Evolutionary conservation across 805 yeast genomes (phyloP).

Genomic region (Candida pseudofarinosa): DNA sequence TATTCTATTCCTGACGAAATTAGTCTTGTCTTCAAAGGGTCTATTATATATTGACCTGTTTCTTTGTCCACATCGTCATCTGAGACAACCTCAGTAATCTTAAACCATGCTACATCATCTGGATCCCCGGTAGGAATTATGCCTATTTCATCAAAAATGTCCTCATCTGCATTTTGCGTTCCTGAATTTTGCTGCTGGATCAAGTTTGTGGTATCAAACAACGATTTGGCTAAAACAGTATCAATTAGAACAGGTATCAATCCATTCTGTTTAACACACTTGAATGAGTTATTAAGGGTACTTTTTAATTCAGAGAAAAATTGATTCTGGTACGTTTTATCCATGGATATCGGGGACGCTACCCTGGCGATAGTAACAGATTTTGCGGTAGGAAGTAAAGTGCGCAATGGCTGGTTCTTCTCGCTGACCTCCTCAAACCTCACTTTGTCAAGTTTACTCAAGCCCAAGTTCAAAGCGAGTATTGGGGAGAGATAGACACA

Average conservation of each 20-base stretch:
- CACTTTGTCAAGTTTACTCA: conserved; percentile 20
- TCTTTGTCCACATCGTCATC: conserved; percentile 20
- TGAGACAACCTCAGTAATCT: conserved; percentile 49
- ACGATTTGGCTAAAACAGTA: conserved; percentile 55
- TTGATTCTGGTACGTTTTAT: conserved; percentile 55
- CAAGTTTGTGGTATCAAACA: conserved; percentile 32
- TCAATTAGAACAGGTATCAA: conserved; percentile 77
- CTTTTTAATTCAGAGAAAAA: conserved; percentile 58
- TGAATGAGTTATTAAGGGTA: conserved; percentile 52
- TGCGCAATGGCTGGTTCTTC: conserved; percentile 16
- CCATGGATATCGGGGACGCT: conserved; percentile 66
- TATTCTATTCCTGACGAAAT: conserved; percentile 60
- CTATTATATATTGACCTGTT: conserved; percentile 51
- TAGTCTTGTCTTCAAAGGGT: conserved; percentile 65
- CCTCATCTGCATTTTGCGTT: conserved; percentile 14
- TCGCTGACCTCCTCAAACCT: conserved; percentile 15
- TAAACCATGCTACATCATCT: conserved; percentile 83
- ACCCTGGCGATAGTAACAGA: conserved; percentile 64
- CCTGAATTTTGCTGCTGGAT: conserved; percentile 1
- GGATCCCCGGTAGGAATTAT: conserved; percentile 58
- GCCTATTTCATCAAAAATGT: conserved; percentile 18
- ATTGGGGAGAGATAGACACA: conserved; percentile 61
- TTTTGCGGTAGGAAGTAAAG: conserved; percentile 47
- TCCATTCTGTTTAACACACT: conserved; percentile 65
- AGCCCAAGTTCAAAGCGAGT: conserved; percentile 45